Evolutionary conservation across 805 yeast species (phyloP).

Genomic region (Wickerhamomyces canadensis): DNA sequence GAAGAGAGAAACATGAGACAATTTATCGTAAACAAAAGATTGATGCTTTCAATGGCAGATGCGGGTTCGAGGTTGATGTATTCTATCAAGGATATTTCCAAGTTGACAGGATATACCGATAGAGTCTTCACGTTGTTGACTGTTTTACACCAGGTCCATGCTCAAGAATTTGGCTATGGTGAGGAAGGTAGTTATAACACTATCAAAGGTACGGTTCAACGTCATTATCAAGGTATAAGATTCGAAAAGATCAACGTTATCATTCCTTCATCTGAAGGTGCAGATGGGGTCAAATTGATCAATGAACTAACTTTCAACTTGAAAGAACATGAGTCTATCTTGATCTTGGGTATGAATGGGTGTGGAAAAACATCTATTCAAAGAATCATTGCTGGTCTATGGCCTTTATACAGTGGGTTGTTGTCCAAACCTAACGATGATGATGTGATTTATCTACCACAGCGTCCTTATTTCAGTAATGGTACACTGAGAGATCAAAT

Average conservation of each 20-base stretch:
- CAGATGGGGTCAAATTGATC: constrained; percentile 56
- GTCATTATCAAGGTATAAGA: constrained; percentile 70
- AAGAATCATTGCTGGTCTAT: constrained; percentile 76
- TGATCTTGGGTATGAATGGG: constrained; percentile 84
- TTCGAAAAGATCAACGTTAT: constrained; percentile 79
- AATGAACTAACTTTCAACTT: constrained; percentile 55
- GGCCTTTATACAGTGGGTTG: constrained; percentile 87
- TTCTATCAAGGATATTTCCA: constrained; percentile 88
- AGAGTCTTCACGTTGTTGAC: constrained; percentile 72
- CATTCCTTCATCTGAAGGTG: constrained; percentile 63
- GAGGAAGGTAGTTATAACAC: constrained; percentile 39
- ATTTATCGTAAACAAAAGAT: constrained; percentile 83
- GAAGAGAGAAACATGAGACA: constrained; percentile 71
- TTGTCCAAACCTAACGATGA: constrained; percentile 69
- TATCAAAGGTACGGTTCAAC: constrained; percentile 76
- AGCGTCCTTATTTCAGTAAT: constrained; percentile 73
- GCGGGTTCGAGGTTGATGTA: constrained; percentile 94
- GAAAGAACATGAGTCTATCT: constrained; percentile 49
- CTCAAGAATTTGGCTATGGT: constrained; percentile 38
- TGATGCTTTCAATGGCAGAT: constrained; percentile 87
- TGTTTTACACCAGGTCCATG: constrained; percentile 80
- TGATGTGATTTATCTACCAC: constrained; percentile 77
- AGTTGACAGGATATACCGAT: constrained; percentile 84
- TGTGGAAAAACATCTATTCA: constrained; percentile 86
- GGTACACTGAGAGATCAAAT: constrained; percentile 90